A percentile compares a stretch with the other conserved stretches of the same genome.
phyloP scores from a whole-genome alignment of 805 yeast genomes.

The Wickerhamiella parazyma region DNA sequence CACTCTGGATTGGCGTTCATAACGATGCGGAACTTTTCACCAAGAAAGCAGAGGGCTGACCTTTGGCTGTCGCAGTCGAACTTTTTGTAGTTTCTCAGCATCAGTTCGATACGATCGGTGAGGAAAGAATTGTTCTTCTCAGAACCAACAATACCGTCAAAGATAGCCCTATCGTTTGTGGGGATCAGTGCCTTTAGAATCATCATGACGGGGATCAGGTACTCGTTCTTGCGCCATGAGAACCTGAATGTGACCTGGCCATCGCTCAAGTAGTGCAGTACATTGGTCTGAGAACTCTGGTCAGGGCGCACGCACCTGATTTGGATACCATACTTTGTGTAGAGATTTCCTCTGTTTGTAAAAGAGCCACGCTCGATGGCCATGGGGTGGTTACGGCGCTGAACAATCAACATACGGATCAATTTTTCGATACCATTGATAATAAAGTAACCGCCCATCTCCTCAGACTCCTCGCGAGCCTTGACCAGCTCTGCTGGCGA shows the following conservation, averaged over 20 bases:
- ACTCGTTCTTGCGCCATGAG: slow-evolving; percentile 95
- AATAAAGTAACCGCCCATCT: slow-evolving; percentile 89
- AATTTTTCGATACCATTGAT: slow-evolving; percentile 95
- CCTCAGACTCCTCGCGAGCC: slow-evolving; percentile 82
- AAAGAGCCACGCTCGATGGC: slow-evolving; percentile 92
- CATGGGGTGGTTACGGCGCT: slow-evolving; percentile 96
- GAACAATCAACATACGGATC: slow-evolving; percentile 94
- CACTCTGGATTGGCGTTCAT: slow-evolving; percentile 80
- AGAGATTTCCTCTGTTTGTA: slow-evolving; percentile 83
- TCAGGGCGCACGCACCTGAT: slow-evolving; percentile 91
- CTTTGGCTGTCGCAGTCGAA: slow-evolving; percentile 66
- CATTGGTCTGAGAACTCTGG: slow-evolving; percentile 95
- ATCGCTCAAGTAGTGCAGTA: slow-evolving; percentile 86
- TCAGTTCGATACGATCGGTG: slow-evolving; percentile 92
- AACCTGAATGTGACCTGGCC: slow-evolving; percentile 95
- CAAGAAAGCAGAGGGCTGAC: slow-evolving; percentile 86
- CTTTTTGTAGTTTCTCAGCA: slow-evolving; percentile 75
- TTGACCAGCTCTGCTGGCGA: slow-evolving; percentile 72
- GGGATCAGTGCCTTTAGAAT: slow-evolving; percentile 79
- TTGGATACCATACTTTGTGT: slow-evolving; percentile 84
- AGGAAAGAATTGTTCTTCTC: slow-evolving; percentile 80
- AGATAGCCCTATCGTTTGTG: slow-evolving; percentile 86
- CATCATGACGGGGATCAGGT: slow-evolving; percentile 85
- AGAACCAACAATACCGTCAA: slow-evolving; percentile 89
- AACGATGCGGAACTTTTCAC: slow-evolving; percentile 90